phyloP scores from a whole-genome alignment of 2,329 filamentous ascomycete genomes.

The Pestalotiopsis sp. region DNA sequence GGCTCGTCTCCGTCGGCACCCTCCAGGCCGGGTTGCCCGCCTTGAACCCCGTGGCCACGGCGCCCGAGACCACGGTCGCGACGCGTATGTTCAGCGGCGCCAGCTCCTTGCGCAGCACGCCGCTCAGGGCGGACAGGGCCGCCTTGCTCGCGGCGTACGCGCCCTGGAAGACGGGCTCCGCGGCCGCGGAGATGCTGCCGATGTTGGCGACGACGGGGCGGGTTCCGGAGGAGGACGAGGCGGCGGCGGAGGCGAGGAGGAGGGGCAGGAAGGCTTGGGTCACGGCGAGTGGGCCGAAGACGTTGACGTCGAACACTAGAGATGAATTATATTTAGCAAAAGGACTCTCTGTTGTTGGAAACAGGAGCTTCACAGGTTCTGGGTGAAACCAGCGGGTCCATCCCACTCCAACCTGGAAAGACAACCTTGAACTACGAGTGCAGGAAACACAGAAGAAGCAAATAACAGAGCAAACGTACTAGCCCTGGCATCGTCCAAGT shows the following conservation, averaged over 20 bases:
- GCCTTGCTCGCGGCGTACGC: slow-evolving; percentile 35
- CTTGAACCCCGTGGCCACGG: slow-evolving; percentile 28
- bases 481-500: slow-evolving; percentile 18
- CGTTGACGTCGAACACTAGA: slow-evolving; percentile 28
- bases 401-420: not conserved
- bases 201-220: slow-evolving; percentile 27
- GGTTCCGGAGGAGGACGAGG: not conserved
- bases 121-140: slow-evolving; percentile 24
- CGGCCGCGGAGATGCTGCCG: slow-evolving; percentile 31
- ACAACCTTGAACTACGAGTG: not conserved
- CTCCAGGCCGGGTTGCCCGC: slow-evolving; percentile 26
- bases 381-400: not conserved
- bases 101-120: slow-evolving; percentile 32
- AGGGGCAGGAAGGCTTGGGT: slow-evolving; percentile 35
- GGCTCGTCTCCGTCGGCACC: slow-evolving; percentile 27
- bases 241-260: slow-evolving; percentile 21
- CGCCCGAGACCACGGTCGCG: slow-evolving; percentile 32
- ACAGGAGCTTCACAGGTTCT: not conserved
- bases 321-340: not conserved
- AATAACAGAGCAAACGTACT: slow-evolving; percentile 1
- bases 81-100: slow-evolving; percentile 33
- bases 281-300: slow-evolving; percentile 31
- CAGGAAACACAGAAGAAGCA: not conserved
- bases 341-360: not conserved
- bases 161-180: slow-evolving; percentile 30